Base-by-base conservation (phyloP, 352 stramenopile species). In the Phytophthora megakarya region DNA sequence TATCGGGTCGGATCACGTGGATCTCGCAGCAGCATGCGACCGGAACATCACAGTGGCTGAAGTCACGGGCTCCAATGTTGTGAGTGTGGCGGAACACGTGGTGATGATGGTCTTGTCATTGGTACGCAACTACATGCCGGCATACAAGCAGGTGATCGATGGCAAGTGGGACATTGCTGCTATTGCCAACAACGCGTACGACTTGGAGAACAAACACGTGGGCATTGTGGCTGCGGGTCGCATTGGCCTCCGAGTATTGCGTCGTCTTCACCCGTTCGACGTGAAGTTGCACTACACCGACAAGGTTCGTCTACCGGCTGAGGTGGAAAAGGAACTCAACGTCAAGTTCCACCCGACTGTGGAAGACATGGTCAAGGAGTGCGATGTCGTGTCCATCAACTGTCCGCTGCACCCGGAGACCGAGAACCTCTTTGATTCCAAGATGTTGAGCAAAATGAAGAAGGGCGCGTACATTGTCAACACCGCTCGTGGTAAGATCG, bases 361-460 rank as follows among this genome's bases (percentile, higher is more conserved):
- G 5, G 71, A 80, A 57, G 63, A 76, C 47, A 76, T 81, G 75
- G 45, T 89, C 23, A 46, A 58, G 33, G 50, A 77, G 28, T 90
- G 80, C 63, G 86, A 95, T 68, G 80, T 96, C 12, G 67, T 96
- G 18, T 72, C 88, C 12, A 84, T 92, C 32, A 75, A 94, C 62
- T 86, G 75, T 54, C 71, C 88, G n/a, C 66, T 96, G 49, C 89
- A 78, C 13, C 65, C 74, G 43, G 52, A 76, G 30, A 96, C 88
- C 2, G 66, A 75, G 38, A 57, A 88, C 51, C 61, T 96, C 30
- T 87, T 96, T 58, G 77, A 86, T 54, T 73, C 78, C 19, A 64
- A 81, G 11, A 70, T 84, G 37, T 65, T 96, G 45, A 68, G 65
- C 48, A 67, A 77, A 38, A 88, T 96, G 73, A 84, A 90, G 68